Percentiles rank a stretch among this genome's conserved stretches.
These are phyloP conservation scores for Mitragyna speciosa DNA, from an alignment of 257 asterid genomes.

Conservation along the genomic window DNA sequence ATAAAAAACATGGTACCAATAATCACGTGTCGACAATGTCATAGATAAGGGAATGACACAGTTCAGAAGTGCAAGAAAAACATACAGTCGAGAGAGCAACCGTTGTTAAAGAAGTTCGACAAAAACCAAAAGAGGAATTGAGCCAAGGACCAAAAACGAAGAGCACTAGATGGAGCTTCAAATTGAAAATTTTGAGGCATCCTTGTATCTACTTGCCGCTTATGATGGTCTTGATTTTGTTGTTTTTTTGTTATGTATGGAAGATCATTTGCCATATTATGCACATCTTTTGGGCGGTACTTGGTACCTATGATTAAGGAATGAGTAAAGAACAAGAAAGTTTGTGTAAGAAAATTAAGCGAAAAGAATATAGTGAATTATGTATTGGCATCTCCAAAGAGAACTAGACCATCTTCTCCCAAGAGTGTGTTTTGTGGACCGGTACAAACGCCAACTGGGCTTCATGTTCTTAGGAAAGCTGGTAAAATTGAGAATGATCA, in stretches of 20 bases:
- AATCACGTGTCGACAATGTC: background rate
- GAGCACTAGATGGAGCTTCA: background rate
- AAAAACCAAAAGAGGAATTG: background rate
- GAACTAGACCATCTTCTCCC: constrained; percentile 25
- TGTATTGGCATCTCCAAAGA: constrained; percentile 35
- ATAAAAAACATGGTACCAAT: background rate
- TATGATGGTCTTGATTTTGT: constrained; percentile 38
- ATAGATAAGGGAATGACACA: background rate
- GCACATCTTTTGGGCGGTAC: constrained; percentile 60
- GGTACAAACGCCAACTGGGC: constrained; percentile 10
- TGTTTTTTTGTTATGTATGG: constrained; percentile 46
- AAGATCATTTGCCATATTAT: constrained; percentile 48
- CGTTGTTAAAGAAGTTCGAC: background rate
- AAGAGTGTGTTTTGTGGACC: constrained; percentile 30
- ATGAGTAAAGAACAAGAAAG: constrained; percentile 25
- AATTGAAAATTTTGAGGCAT: constrained; percentile 7
- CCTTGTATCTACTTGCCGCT: constrained; percentile 29
- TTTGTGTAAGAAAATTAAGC: constrained; percentile 28
- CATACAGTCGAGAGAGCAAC: background rate
- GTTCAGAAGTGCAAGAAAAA: constrained; percentile 3
- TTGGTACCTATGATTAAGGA: constrained; percentile 33
- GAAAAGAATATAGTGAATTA: constrained; percentile 25
- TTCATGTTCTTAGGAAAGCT: constrained; percentile 34
- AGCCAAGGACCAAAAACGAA: background rate
- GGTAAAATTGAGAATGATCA: constrained; percentile 1